These are phyloP conservation scores for Paratinospora sagittata DNA, from an alignment of 164 flowering plant genomes.

Conservation along the genomic window DNA sequence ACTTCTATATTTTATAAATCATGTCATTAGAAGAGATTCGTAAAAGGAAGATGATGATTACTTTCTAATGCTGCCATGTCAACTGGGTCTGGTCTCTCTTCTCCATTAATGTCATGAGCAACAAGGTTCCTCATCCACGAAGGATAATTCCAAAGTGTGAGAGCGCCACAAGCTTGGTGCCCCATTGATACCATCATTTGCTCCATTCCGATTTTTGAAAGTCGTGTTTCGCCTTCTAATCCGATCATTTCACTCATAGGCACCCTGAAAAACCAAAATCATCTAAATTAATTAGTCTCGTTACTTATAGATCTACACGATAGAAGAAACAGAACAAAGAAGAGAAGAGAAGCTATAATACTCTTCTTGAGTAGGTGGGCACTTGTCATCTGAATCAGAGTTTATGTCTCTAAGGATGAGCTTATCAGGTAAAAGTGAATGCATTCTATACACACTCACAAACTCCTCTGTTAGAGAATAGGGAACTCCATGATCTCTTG, in stretches of 20 bases:
- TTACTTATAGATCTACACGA: neutral
- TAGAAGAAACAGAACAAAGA: conserved; percentile 3
- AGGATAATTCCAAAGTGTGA: conserved; percentile 45
- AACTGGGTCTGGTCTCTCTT: conserved; percentile 35
- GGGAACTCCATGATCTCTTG: conserved; percentile 46
- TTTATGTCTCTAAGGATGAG: conserved; percentile 28
- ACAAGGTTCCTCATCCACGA: conserved; percentile 47
- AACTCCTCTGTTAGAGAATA: conserved; percentile 52
- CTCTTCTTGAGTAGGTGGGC: conserved; percentile 28
- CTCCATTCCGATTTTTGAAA: conserved; percentile 35
- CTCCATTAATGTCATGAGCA: conserved; percentile 41
- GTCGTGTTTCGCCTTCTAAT: conserved; percentile 30
- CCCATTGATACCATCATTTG: conserved; percentile 50
- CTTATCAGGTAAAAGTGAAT: conserved; percentile 38
- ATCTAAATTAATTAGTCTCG: neutral
- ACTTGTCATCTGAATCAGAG: conserved; percentile 15
- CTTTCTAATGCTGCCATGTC: conserved; percentile 51
- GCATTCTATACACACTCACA: conserved; percentile 45
- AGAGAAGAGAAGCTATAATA: conserved; percentile 9
- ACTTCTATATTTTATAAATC: neutral
- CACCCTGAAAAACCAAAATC: neutral
- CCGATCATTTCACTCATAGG: conserved; percentile 37
- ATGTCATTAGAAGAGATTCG: no score
- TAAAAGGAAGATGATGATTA: conserved; percentile 15
- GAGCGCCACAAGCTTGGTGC: conserved; percentile 44